Evolutionary conservation across 495 filamentous ascomycete species (phyloP).

Genomic region (Tuber indicum): DNA sequence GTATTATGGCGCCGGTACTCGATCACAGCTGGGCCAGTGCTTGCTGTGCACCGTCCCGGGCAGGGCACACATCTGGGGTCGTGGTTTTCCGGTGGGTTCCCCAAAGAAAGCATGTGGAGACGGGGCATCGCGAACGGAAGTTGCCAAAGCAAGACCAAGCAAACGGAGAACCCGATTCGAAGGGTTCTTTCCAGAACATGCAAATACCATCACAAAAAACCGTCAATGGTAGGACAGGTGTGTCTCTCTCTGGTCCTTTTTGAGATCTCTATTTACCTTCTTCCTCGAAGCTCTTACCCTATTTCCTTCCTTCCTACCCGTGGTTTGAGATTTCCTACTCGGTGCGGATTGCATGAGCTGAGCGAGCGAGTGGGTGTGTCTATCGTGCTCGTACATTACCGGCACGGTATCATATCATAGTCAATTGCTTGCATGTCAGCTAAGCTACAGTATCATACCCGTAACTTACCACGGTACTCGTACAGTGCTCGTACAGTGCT

Average conservation of each 20-base stretch:
- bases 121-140: slow-evolving; percentile 21
- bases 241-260: neutral
- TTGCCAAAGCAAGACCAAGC: neutral
- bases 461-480: no score
- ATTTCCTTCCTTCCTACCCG: neutral
- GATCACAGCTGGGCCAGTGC: neutral
- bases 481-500: neutral
- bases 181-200: slow-evolving; percentile 25
- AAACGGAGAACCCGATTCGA: slow-evolving; percentile 23
- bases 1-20: neutral
- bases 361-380: neutral
- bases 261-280: neutral
- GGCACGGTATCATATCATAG: neutral
- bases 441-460: no score
- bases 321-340: neutral
- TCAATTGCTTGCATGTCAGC: neutral
- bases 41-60: neutral
- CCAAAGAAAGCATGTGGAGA: slow-evolving; percentile 24
- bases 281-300: neutral
- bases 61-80: neutral
- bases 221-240: slow-evolving; percentile 14
- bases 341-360: neutral
- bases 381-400: no score
- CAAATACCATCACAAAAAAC: slow-evolving; percentile 18
- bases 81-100: neutral